A percentile compares a stretch with the other conserved stretches of the same genome.
Evolutionary conservation across 805 yeast genomes (phyloP).

Genomic region (Myxozyma vanderwaltii): DNA sequence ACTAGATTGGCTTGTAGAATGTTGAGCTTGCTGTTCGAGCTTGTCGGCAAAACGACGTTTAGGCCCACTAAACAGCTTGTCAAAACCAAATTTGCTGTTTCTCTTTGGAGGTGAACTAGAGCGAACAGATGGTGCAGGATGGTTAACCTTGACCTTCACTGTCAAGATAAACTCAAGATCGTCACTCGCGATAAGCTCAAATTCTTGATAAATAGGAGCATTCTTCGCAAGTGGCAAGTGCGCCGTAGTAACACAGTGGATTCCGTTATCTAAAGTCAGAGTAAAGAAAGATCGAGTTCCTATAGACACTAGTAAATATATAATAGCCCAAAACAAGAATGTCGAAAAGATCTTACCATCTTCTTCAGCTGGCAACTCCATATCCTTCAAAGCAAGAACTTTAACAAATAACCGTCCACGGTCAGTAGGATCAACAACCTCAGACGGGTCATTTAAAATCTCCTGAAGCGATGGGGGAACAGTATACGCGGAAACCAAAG

Average conservation of each 20-base stretch:
- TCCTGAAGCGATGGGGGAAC: slow-evolving; percentile 3
- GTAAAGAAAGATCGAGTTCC: slow-evolving; percentile 51
- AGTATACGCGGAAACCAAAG: neutral
- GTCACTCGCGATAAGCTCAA: slow-evolving; percentile 64
- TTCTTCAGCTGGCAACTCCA: slow-evolving; percentile 47
- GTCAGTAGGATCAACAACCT: slow-evolving; percentile 43
- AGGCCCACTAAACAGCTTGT: slow-evolving; percentile 24
- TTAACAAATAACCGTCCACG: slow-evolving; percentile 50
- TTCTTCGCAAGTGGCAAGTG: slow-evolving; percentile 43
- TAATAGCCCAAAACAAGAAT: slow-evolving; percentile 33
- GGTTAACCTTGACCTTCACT: slow-evolving; percentile 58
- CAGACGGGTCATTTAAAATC: slow-evolving; percentile 5
- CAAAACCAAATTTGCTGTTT: slow-evolving; percentile 19
- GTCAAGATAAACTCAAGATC: slow-evolving; percentile 63
- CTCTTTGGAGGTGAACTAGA: slow-evolving; percentile 26
- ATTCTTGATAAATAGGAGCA: slow-evolving; percentile 63
- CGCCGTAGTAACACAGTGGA: slow-evolving; percentile 72
- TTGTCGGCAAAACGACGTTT: slow-evolving; percentile 13
- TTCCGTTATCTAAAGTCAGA: slow-evolving; percentile 71
- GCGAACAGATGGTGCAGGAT: slow-evolving; percentile 41
- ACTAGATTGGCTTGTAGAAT: neutral
- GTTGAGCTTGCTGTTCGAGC: slow-evolving; percentile 33
- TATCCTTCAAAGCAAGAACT: slow-evolving; percentile 51
- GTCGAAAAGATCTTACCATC: slow-evolving; percentile 9
- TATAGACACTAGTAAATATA: slow-evolving; percentile 32